Percentiles rank a stretch among this genome's conserved stretches.
Conservation (phyloP, 1,284 basidiomycete species). For the Boletus holoroseus region DNA sequence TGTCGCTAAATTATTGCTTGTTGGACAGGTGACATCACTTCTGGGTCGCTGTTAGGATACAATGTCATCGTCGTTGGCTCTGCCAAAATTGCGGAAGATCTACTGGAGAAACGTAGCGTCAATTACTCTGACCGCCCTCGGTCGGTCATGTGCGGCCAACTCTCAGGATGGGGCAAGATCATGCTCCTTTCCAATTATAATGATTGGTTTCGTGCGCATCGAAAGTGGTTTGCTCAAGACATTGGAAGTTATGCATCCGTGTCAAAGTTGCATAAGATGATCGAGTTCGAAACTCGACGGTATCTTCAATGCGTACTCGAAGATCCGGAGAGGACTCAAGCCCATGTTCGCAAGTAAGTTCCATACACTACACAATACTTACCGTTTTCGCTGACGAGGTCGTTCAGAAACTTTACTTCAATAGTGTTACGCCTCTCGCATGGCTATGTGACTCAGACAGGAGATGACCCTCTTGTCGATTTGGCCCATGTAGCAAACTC, state of each 20-base stretch:
- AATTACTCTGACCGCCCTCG: conserved; percentile 26
- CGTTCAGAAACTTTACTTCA: conserved; percentile 15
- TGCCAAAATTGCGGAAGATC: conserved; percentile 19
- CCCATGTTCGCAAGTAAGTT: conserved; percentile 19
- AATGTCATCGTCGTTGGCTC: conserved; percentile 20
- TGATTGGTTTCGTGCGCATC: conserved; percentile 20
- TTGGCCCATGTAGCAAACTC: conserved; percentile 17
- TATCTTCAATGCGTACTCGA: conserved; percentile 13
- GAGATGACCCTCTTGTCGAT: conserved; percentile 20
- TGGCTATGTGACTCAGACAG: conserved; percentile 16
- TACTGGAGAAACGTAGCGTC: conserved; percentile 21
- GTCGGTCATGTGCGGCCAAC: conserved; percentile 25
- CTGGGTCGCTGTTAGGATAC: conserved; percentile 12
- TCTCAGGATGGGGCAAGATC: conserved; percentile 28
- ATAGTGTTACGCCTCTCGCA: conserved; percentile 22
- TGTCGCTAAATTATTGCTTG: background rate
- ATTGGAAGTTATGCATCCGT: conserved; percentile 23
- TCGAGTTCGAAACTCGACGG: conserved; percentile 23
- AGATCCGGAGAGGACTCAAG: conserved; percentile 8
- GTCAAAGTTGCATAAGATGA: conserved; percentile 15
- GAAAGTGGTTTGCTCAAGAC: conserved; percentile 30
- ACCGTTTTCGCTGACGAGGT: background rate
- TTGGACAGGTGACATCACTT: conserved; percentile 20
- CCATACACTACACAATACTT: background rate
- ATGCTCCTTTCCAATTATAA: conserved; percentile 26